Conservation (phyloP, 495 filamentous ascomycete species). For the Tuber umbilicatum region DNA sequence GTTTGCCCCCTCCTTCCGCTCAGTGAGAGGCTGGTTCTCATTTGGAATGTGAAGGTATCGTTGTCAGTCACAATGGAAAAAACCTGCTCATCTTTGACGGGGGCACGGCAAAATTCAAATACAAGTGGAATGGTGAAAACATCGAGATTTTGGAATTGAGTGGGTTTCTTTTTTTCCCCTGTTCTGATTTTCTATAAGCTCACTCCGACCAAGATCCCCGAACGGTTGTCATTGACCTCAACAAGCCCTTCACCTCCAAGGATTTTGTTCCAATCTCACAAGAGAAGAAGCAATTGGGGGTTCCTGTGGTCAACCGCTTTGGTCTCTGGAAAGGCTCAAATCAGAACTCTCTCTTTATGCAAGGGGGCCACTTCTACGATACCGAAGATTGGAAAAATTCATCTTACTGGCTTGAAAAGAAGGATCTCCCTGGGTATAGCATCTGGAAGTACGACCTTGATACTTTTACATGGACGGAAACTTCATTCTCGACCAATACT, state of each 20-base stretch:
- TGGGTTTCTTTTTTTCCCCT: slow-evolving; percentile 3
- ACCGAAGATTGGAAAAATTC: slow-evolving; percentile 16
- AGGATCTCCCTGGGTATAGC: slow-evolving; percentile 13
- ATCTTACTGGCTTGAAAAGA: slow-evolving; percentile 10
- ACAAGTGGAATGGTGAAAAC: not conserved
- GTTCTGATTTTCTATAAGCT: not conserved
- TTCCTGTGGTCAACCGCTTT: slow-evolving; percentile 18
- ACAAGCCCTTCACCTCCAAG: slow-evolving; percentile 5
- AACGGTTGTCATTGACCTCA: slow-evolving; percentile 20
- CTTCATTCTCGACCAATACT: not conserved
- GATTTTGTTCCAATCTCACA: slow-evolving; percentile 9
- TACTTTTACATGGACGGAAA: slow-evolving; percentile 7
- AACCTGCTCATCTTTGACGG: slow-evolving; percentile 20
- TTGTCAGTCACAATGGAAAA: slow-evolving; percentile 7
- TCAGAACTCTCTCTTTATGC: slow-evolving; percentile 14
- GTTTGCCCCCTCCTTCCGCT: not conserved
- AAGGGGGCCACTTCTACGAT: slow-evolving; percentile 23
- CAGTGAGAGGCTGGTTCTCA: not conserved
- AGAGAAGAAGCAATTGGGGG: slow-evolving; percentile 4
- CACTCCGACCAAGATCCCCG: slow-evolving; percentile 13
- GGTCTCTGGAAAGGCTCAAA: slow-evolving; percentile 15
- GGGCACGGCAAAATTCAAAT: slow-evolving; percentile 14
- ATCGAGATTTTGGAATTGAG: slow-evolving; percentile 17
- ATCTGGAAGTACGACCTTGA: slow-evolving; percentile 22
- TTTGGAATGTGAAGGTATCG: slow-evolving; percentile 6